Evolutionary conservation across 1,139 yeast genomes (phyloP).

Genomic region (Suhomyces coccinellae): DNA sequence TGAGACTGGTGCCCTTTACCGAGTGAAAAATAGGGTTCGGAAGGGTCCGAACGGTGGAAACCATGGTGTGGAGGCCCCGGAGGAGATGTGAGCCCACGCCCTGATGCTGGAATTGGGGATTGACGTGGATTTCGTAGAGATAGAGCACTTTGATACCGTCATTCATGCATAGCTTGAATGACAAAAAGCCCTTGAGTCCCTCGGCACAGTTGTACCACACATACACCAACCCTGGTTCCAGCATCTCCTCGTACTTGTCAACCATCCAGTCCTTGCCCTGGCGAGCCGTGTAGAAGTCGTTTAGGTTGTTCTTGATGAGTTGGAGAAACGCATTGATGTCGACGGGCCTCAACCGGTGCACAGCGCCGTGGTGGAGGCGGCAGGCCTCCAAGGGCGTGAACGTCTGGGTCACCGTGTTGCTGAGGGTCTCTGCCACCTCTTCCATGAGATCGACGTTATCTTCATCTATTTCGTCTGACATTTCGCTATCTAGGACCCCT

Average conservation of each 20-base stretch:
- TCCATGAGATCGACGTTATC: constrained; percentile 19
- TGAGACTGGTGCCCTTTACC: constrained; percentile 40
- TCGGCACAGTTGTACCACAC: constrained; percentile 26
- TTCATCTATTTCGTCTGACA: neutral
- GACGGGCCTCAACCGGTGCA: constrained; percentile 13
- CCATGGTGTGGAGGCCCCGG: constrained; percentile 27
- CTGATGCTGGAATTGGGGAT: constrained; percentile 27
- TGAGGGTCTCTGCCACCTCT: constrained; percentile 18
- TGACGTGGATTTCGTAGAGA: constrained; percentile 56
- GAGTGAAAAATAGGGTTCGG: constrained; percentile 6
- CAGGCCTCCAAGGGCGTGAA: constrained; percentile 16
- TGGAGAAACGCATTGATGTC: constrained; percentile 21
- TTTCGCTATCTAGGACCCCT: too few relatives aligned
- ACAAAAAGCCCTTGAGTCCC: constrained; percentile 36
- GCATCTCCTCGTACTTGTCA: constrained; percentile 48
- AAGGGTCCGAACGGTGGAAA: constrained; percentile 17
- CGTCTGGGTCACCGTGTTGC: constrained; percentile 12
- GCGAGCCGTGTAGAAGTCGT: constrained; percentile 26
- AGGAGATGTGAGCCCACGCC: constrained; percentile 40
- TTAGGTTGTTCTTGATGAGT: constrained; percentile 34
- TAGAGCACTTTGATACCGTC: constrained; percentile 41
- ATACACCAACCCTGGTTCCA: constrained; percentile 44
- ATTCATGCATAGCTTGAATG: constrained; percentile 40
- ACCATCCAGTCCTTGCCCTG: constrained; percentile 47
- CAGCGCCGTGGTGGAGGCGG: constrained; percentile 13